phyloP scores from a whole-genome alignment of 2,329 filamentous ascomycete species.

The Apiospora aurea region DNA sequence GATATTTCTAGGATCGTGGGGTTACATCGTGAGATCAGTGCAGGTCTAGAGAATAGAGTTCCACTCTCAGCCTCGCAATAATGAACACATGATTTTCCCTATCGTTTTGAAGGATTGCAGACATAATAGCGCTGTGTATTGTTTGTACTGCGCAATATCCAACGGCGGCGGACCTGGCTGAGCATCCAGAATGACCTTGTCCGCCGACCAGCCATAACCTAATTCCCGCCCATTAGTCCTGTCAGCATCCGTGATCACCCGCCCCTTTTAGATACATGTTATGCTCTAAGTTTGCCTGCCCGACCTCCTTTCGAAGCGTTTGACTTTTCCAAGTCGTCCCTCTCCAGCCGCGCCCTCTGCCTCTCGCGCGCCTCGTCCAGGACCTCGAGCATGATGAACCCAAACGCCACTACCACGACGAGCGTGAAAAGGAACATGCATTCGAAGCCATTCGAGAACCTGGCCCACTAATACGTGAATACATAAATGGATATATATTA shows the following conservation, averaged over 20 bases:
- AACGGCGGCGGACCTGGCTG: neutral
- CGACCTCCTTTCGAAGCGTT: neutral
- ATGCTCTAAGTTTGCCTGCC: neutral
- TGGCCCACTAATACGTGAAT: neutral
- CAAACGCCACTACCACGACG: constrained; percentile 14
- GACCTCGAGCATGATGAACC: constrained; percentile 23
- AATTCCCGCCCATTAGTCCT: neutral
- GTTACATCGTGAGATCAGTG: neutral
- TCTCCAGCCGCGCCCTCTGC: neutral
- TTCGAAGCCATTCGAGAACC: constrained; percentile 10
- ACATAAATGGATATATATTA: too few relatives aligned
- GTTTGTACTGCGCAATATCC: neutral
- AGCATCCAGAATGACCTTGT: neutral
- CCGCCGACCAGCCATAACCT: neutral
- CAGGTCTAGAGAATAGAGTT: neutral
- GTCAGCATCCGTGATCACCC: neutral
- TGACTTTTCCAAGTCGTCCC: constrained; percentile 3
- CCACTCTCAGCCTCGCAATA: neutral
- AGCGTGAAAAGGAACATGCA: constrained; percentile 15
- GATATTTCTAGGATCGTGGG: neutral
- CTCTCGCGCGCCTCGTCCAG: constrained; percentile 18
- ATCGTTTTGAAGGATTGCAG: neutral
- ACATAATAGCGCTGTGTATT: neutral
- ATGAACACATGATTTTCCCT: neutral
- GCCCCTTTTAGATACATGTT: neutral